Evolutionary conservation across 768 basidiomycete genomes (phyloP).

Genomic region (Termitomyces sp.): DNA sequence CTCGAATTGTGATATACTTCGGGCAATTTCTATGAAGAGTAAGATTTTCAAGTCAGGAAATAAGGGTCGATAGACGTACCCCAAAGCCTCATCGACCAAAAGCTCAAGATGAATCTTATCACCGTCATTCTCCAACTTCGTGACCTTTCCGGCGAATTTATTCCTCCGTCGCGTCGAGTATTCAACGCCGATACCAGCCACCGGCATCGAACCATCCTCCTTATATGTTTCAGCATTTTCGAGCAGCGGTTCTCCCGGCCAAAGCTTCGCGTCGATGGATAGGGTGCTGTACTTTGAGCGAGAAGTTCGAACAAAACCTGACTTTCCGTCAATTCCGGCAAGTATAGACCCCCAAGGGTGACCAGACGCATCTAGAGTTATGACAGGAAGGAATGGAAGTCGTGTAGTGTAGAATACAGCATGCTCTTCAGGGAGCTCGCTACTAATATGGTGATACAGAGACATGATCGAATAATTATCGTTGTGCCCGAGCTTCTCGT

Average conservation of each 20-base stretch:
- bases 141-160: constrained; percentile 55
- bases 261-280: constrained; percentile 38
- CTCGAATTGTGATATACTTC: constrained; percentile 63
- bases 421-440: constrained; percentile 51
- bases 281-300: constrained; percentile 35
- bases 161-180: constrained; percentile 56
- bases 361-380: constrained; percentile 47
- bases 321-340: constrained; percentile 40
- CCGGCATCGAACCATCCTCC: constrained; percentile 26
- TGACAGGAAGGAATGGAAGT: constrained; percentile 55
- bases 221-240: constrained; percentile 29
- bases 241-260: constrained; percentile 56
- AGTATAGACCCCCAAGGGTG: constrained; percentile 64
- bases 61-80: constrained; percentile 36
- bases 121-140: constrained; percentile 29
- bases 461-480: constrained; percentile 30
- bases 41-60: background rate
- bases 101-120: constrained; percentile 36
- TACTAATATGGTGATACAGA: constrained; percentile 39
- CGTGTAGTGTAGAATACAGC: constrained; percentile 46
- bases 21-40: constrained; percentile 54
- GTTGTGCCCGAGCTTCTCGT: constrained; percentile 43
- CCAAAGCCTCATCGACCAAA: constrained; percentile 54
- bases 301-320: constrained; percentile 43
- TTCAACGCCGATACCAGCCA: constrained; percentile 62